A percentile compares a stretch with the other conserved stretches of the same genome.
These are phyloP conservation scores for Phaeotremella skinneri DNA, from an alignment of 768 basidiomycete genomes.

Conservation along the genomic window DNA sequence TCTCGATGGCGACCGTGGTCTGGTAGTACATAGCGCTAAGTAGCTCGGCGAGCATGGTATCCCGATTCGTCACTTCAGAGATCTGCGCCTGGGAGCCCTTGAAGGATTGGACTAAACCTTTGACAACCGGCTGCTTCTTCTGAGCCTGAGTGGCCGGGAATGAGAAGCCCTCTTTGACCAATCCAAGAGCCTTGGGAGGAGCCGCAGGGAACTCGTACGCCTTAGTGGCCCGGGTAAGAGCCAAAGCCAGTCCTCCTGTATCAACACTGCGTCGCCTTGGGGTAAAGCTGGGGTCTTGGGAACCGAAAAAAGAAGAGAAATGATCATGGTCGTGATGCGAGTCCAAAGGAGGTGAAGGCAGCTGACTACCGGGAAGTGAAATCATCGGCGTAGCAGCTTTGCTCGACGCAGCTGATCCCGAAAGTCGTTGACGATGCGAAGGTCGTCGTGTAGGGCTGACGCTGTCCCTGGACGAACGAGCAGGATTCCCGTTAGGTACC, in stretches of 20 bases:
- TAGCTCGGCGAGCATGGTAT: slow-evolving; percentile 66
- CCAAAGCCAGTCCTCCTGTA: slow-evolving; percentile 80
- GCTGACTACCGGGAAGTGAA: neutral
- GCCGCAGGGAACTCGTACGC: slow-evolving; percentile 15
- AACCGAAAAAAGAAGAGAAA: slow-evolving; percentile 14
- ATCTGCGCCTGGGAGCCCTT: slow-evolving; percentile 42
- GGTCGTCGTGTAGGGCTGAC: too few species aligned
- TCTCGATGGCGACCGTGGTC: slow-evolving; percentile 65
- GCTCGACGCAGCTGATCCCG: neutral
- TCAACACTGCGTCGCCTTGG: slow-evolving; percentile 71
- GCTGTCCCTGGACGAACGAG: too few species aligned
- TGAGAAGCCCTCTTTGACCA: slow-evolving; percentile 28
- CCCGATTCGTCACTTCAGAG: slow-evolving; percentile 17
- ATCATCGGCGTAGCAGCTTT: neutral
- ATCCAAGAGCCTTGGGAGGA: slow-evolving; percentile 37
- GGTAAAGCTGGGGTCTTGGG: slow-evolving; percentile 14
- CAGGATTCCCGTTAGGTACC: neutral
- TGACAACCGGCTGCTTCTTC: slow-evolving; percentile 72
- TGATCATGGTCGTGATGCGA: slow-evolving; percentile 10
- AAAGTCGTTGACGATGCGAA: neutral
- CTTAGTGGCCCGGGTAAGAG: slow-evolving; percentile 55
- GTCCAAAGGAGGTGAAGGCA: too few species aligned
- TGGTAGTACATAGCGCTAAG: slow-evolving; percentile 81
- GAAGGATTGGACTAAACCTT: slow-evolving; percentile 56
- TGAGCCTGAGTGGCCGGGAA: slow-evolving; percentile 51